These are phyloP conservation scores for Mallotus japonicus DNA, from an alignment of 441 rosid species.

Conservation along the genomic window DNA sequence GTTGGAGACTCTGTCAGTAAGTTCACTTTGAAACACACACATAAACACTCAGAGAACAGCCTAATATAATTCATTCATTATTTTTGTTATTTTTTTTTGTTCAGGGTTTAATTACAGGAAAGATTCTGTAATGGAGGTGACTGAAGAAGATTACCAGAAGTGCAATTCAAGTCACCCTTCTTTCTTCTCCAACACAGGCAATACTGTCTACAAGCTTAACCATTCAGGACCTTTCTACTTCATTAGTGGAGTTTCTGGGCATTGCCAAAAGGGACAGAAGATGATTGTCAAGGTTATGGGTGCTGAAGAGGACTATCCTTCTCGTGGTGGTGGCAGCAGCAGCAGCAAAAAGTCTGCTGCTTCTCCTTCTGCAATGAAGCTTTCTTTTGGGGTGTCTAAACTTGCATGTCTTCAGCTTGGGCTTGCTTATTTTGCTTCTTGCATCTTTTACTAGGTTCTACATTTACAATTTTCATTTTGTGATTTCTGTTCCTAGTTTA, in stretches of 20 bases:
- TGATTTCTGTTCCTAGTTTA: not conserved
- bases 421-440: conserved; percentile 17
- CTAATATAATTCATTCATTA: not conserved
- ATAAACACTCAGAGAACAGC: not conserved
- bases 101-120: conserved; percentile 72
- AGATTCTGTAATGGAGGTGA: conserved; percentile 74
- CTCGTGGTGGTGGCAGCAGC: conserved; percentile 15
- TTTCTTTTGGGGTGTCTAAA: conserved; percentile 5
- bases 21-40: conserved; percentile 17
- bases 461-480: not conserved
- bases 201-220: conserved; percentile 51
- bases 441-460: conserved; percentile 22
- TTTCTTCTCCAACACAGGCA: conserved; percentile 76
- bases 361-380: conserved; percentile 19
- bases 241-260: conserved; percentile 75
- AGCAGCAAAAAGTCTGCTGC: conserved; percentile 22
- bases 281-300: conserved; percentile 73
- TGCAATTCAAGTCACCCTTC: conserved; percentile 71
- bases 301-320: conserved; percentile 23
- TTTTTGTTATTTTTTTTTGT: not conserved
- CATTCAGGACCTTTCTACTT: conserved; percentile 70
- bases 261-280: conserved; percentile 72
- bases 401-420: conserved; percentile 18
- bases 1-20: conserved; percentile 64
- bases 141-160: conserved; percentile 59